A percentile compares a stretch with the other conserved stretches of the same genome.
phyloP scores from a whole-genome alignment of 1,284 basidiomycete genomes.

The Bjerkandera adusta region DNA sequence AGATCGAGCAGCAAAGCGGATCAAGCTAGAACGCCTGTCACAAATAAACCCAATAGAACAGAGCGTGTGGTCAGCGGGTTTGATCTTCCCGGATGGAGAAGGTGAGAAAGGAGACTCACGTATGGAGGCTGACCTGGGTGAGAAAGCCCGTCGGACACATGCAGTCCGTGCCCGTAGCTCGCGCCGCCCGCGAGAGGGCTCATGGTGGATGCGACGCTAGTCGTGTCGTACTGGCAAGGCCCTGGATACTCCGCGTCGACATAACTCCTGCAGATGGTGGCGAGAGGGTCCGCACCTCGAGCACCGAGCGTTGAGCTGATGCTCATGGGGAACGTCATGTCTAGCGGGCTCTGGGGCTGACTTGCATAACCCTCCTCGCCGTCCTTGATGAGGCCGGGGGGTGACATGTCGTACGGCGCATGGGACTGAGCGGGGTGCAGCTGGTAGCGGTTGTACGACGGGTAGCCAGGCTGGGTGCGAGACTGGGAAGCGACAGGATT shows the following conservation, averaged over 20 bases:
- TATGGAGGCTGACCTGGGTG: conserved; percentile 1
- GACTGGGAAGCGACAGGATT: background rate
- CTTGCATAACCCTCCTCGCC: conserved; percentile 30
- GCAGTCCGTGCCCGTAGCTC: background rate
- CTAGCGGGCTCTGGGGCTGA: conserved; percentile 30
- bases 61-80: too few relatives aligned
- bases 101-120: conserved; percentile 7
- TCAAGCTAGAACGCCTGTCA: too few relatives aligned
- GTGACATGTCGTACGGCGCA: conserved; percentile 15
- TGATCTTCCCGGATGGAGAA: too few relatives aligned
- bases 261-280: conserved; percentile 3
- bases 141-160: background rate
- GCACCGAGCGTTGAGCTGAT: conserved; percentile 4
- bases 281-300: conserved; percentile 9
- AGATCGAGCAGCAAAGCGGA: too few relatives aligned
- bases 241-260: conserved; percentile 11
- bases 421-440: conserved; percentile 10
- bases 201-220: background rate
- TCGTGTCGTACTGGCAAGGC: conserved; percentile 5
- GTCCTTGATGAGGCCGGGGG: conserved; percentile 25
- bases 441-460: conserved; percentile 11
- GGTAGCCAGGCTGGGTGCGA: background rate
- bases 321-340: conserved; percentile 20
- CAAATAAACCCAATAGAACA: too few relatives aligned
- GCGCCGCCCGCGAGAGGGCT: background rate